Evolutionary conservation across 306 rosid species (phyloP).

Genomic region (Purshia tridentata): DNA sequence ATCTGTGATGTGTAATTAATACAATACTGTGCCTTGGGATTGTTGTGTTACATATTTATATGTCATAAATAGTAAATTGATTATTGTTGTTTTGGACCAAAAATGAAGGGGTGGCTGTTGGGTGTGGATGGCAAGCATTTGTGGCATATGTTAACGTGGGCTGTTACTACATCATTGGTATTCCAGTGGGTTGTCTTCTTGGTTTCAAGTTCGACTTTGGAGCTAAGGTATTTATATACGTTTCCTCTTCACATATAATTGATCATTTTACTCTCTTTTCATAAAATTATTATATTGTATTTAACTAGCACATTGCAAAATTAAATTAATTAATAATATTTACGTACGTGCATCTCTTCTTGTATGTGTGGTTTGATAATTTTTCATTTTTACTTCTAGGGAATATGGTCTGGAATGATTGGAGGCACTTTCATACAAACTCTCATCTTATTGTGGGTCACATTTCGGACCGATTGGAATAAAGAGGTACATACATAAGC

Average conservation of each 20-base stretch:
- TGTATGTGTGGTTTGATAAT: no score
- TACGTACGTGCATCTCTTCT: no score
- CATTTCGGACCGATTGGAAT: constrained; percentile 40
- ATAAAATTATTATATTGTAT: no score
- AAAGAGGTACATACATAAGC: constrained; percentile 26
- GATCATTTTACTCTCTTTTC: no score
- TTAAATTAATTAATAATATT: no score
- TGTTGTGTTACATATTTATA: no score
- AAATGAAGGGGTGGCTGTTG: constrained; percentile 66
- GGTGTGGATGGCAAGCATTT: constrained; percentile 80
- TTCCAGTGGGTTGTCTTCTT: constrained; percentile 58
- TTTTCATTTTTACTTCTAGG: constrained; percentile 15
- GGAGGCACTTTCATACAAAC: constrained; percentile 52
- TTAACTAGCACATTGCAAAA: no score
- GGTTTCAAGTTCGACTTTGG: constrained; percentile 68
- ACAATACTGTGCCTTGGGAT: no score
- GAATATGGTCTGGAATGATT: constrained; percentile 56
- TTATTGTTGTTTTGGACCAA: no score
- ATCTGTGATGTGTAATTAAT: no score
- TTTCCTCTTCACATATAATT: not conserved
- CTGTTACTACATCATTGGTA: constrained; percentile 57
- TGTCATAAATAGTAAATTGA: no score
- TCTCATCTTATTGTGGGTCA: constrained; percentile 36
- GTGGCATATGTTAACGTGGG: constrained; percentile 76
- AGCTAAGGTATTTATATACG: constrained; percentile 40